A percentile compares a stretch with the other conserved stretches of the same genome.
These are phyloP conservation scores for Mycena vulgaris DNA, from an alignment of 768 basidiomycete species.

Conservation along the genomic window DNA sequence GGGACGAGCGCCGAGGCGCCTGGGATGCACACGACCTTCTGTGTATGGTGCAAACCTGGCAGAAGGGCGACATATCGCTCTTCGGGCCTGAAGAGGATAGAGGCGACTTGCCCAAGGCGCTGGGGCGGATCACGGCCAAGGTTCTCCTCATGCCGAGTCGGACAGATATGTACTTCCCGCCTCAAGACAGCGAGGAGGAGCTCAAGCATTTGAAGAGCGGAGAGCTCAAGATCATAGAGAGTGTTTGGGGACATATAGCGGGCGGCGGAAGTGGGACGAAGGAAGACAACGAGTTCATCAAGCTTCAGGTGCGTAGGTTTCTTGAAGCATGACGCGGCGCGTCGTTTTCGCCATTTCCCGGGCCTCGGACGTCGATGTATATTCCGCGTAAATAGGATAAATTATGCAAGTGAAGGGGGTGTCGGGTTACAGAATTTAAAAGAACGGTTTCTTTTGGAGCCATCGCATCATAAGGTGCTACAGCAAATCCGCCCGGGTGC, in stretches of 20 bases:
- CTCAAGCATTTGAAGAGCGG: conserved; percentile 31
- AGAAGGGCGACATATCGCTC: conserved; percentile 33
- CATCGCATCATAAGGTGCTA: conserved; percentile 3
- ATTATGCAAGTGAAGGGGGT: not conserved
- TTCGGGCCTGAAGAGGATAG: conserved; percentile 32
- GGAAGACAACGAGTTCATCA: conserved; percentile 33
- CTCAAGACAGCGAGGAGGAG: conserved; percentile 34
- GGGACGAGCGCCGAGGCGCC: conserved; percentile 25
- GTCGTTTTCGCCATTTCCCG: too few relatives aligned
- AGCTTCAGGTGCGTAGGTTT: conserved; percentile 27
- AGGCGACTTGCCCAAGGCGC: conserved; percentile 32
- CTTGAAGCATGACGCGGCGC: conserved; percentile 9
- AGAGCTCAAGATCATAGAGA: conserved; percentile 34
- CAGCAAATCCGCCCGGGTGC: not conserved
- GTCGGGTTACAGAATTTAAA: not conserved
- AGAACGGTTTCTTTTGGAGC: conserved; percentile 8
- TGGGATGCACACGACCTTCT: conserved; percentile 37
- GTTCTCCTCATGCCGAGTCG: conserved; percentile 35
- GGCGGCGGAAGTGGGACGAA: conserved; percentile 34
- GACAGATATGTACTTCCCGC: conserved; percentile 35
- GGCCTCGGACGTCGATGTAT: not conserved
- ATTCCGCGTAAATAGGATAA: not conserved
- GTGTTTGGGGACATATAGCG: conserved; percentile 38
- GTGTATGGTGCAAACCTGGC: conserved; percentile 29
- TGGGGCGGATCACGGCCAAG: conserved; percentile 32